phyloP scores from a whole-genome alignment of 306 rosid genomes.

The Amphicarpaea edgeworthii region DNA sequence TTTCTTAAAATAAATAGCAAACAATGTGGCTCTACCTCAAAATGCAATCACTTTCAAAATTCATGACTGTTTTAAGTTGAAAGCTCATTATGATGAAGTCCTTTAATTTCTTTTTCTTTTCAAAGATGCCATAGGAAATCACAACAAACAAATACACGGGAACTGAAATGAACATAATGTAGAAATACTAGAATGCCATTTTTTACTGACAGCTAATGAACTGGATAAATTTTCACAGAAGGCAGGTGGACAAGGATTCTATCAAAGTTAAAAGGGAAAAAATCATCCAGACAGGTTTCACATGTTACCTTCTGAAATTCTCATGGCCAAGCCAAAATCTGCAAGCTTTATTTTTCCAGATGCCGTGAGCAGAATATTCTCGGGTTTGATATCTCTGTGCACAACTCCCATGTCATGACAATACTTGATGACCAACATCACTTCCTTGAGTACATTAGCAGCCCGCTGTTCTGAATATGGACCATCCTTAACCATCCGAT shows the following conservation, averaged over 20 bases:
- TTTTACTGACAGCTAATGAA: background rate
- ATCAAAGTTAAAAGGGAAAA: background rate
- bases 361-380: slow-evolving; percentile 86
- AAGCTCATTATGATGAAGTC: slow-evolving; percentile 18
- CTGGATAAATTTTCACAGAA: background rate
- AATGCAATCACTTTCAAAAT: background rate
- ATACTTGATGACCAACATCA: slow-evolving; percentile 91
- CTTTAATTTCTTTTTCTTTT: no score
- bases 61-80: background rate
- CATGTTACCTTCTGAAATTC: slow-evolving; percentile 82
- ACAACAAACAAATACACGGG: background rate
- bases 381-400: slow-evolving; percentile 97
- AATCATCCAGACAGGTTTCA: slow-evolving; percentile 15
- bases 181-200: background rate
- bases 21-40: slow-evolving; percentile 14
- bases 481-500: slow-evolving; percentile 76
- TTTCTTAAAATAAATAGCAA: background rate
- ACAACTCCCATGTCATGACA: slow-evolving; percentile 99
- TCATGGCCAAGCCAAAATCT: slow-evolving; percentile 96
- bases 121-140: slow-evolving; percentile 8
- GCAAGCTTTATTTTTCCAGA: slow-evolving; percentile 95
- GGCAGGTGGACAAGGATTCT: slow-evolving; percentile 31
- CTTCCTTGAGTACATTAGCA: slow-evolving; percentile 89
- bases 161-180: background rate
- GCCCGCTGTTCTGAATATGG: slow-evolving; percentile 84